phyloP scores from a whole-genome alignment of 192 early-diverging fungal species.

The Mortierella antarctica region DNA sequence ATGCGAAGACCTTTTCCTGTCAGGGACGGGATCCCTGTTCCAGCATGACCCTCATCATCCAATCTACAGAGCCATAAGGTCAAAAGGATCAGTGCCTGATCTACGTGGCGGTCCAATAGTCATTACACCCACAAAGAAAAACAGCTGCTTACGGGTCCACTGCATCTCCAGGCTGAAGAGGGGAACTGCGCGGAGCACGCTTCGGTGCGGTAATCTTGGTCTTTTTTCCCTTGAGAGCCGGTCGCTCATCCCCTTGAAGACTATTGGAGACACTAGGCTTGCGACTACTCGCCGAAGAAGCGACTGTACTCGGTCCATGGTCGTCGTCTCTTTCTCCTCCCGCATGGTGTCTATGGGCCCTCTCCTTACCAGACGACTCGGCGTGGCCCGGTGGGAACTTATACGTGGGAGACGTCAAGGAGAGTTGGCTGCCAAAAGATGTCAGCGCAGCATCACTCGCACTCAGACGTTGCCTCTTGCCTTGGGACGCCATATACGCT shows the following conservation, averaged over 20 bases:
- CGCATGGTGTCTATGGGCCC: background rate
- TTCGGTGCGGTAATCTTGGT: conserved; percentile 13
- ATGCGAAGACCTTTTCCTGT: conserved; percentile 62
- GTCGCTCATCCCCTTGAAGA: conserved; percentile 7
- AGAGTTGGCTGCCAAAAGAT: background rate
- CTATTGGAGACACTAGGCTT: conserved; percentile 15
- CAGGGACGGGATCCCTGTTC: background rate
- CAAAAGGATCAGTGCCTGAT: background rate
- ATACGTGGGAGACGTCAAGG: background rate
- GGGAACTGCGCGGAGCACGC: background rate
- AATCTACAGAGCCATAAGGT: background rate
- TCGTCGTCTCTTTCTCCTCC: background rate
- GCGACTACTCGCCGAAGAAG: conserved; percentile 21
- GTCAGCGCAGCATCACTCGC: background rate
- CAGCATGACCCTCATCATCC: conserved; percentile 14
- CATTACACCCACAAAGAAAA: background rate
- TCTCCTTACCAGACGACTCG: background rate
- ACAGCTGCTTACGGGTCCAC: conserved; percentile 13
- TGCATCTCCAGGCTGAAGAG: conserved; percentile 5
- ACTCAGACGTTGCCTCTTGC: conserved; percentile 10
- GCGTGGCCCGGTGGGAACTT: background rate
- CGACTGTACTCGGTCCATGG: conserved; percentile 1
- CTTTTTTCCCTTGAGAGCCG: background rate
- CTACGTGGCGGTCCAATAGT: background rate
- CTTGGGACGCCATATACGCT: background rate